Percentiles rank a stretch among this genome's conserved stretches.
phyloP scores from a whole-genome alignment of 169 alveolate species.

The Plasmodium fragile region DNA sequence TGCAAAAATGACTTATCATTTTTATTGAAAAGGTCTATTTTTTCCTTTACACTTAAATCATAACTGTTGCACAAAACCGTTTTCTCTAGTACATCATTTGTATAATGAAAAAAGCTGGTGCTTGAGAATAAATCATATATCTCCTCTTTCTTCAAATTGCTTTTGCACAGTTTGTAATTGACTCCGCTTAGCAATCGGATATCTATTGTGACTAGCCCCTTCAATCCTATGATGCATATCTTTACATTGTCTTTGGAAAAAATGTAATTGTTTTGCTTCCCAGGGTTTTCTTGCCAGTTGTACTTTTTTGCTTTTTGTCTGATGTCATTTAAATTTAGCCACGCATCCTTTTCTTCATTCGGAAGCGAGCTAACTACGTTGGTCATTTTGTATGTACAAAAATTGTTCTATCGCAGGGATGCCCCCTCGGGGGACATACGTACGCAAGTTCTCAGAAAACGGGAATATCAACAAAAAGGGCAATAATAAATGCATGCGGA shows the following conservation, averaged over 20 bases:
- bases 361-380: neutral
- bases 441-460: neutral
- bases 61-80: slow-evolving; percentile 37
- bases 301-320: slow-evolving; percentile 29
- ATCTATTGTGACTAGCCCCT: slow-evolving; percentile 50
- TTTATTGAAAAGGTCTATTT: slow-evolving; percentile 51
- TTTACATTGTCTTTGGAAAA: slow-evolving; percentile 52
- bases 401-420: neutral
- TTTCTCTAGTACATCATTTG: slow-evolving; percentile 22
- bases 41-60: slow-evolving; percentile 36
- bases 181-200: slow-evolving; percentile 27
- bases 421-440: slow-evolving; percentile 1
- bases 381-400: slow-evolving; percentile 10
- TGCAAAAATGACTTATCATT: slow-evolving; percentile 33
- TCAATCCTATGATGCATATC: slow-evolving; percentile 36
- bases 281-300: slow-evolving; percentile 30
- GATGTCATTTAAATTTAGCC: slow-evolving; percentile 29
- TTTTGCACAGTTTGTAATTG: slow-evolving; percentile 38
- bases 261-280: slow-evolving; percentile 10
- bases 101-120: neutral
- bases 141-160: slow-evolving; percentile 38
- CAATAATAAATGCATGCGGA: neutral
- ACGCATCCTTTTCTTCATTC: slow-evolving; percentile 20
- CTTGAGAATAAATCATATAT: slow-evolving; percentile 15
- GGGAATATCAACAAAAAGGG: neutral